These are phyloP conservation scores for Nannochloris sp. DNA, from an alignment of 139 green algal genomes.

Conservation along the genomic window DNA sequence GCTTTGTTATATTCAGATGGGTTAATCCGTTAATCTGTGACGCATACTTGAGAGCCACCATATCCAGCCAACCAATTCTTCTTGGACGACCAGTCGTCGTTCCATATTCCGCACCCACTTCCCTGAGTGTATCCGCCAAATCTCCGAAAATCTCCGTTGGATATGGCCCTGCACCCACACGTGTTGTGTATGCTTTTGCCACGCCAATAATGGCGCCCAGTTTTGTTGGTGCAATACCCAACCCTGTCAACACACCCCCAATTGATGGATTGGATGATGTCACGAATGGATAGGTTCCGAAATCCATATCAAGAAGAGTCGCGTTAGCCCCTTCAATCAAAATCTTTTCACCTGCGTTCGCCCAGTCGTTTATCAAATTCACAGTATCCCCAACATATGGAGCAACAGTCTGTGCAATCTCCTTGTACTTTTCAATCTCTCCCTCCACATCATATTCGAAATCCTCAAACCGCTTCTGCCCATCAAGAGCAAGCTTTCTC, in stretches of 20 bases:
- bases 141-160: constrained; percentile 91
- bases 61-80: constrained; percentile 95
- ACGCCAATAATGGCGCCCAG: constrained; percentile 89
- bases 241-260: constrained; percentile 83
- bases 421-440: constrained; percentile 70
- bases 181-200: constrained; percentile 98
- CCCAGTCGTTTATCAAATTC: constrained; percentile 52
- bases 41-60: constrained; percentile 84
- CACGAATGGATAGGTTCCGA: constrained; percentile 99
- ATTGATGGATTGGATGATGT: constrained; percentile 95
- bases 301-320: constrained; percentile 98
- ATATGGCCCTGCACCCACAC: constrained; percentile 92
- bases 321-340: constrained; percentile 98
- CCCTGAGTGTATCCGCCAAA: constrained; percentile 76
- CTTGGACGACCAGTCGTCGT: constrained; percentile 94
- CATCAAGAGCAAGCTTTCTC: constrained; percentile 57
- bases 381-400: constrained; percentile 75
- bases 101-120: constrained; percentile 85
- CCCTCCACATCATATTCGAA: constrained; percentile 79
- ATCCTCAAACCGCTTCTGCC: constrained; percentile 58
- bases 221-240: constrained; percentile 85
- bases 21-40: constrained; percentile 91
- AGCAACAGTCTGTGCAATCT: constrained; percentile 40
- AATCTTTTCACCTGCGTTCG: constrained; percentile 67
- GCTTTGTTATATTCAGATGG: constrained; percentile 97